These are phyloP conservation scores for Mycosphaerella arachidis DNA, from an alignment of 2,329 filamentous ascomycete species.

Conservation along the genomic window DNA sequence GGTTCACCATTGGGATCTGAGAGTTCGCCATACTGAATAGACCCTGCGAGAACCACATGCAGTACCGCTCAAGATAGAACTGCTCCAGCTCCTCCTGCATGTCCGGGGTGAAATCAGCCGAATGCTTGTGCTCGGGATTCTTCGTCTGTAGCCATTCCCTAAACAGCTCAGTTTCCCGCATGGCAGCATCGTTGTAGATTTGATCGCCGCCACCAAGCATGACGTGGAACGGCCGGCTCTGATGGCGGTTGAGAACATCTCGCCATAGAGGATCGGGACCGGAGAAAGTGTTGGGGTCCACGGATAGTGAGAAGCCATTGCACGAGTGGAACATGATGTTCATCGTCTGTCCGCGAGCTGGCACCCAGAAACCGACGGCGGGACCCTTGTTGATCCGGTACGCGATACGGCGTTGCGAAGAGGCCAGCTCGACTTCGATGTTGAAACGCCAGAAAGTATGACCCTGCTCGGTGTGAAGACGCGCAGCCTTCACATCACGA, in stretches of 20 bases:
- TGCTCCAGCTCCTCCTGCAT: constrained; percentile 84
- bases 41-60: constrained; percentile 94
- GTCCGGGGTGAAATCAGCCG: constrained; percentile 68
- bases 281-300: constrained; percentile 73
- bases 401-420: constrained; percentile 76
- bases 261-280: constrained; percentile 96
- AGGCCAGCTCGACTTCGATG: constrained; percentile 79
- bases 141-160: constrained; percentile 78
- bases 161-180: constrained; percentile 70
- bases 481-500: constrained; percentile 75
- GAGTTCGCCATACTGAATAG: constrained; percentile 87
- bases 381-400: constrained; percentile 94
- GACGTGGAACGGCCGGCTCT: constrained; percentile 88
- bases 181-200: constrained; percentile 87
- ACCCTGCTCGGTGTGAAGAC: constrained; percentile 78
- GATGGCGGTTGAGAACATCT: constrained; percentile 89
- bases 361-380: constrained; percentile 89
- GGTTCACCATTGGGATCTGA: constrained; percentile 97
- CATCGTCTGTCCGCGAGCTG: constrained; percentile 78
- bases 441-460: constrained; percentile 98
- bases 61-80: constrained; percentile 85
- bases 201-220: constrained; percentile 98
- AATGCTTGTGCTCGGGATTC: constrained; percentile 74
- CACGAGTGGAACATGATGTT: constrained; percentile 99
- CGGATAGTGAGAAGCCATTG: constrained; percentile 85